A percentile compares a stretch with the other conserved stretches of the same genome.
These are phyloP conservation scores for Colletotrichum sp. DNA, from an alignment of 2,329 filamentous ascomycete genomes.

Conservation along the genomic window DNA sequence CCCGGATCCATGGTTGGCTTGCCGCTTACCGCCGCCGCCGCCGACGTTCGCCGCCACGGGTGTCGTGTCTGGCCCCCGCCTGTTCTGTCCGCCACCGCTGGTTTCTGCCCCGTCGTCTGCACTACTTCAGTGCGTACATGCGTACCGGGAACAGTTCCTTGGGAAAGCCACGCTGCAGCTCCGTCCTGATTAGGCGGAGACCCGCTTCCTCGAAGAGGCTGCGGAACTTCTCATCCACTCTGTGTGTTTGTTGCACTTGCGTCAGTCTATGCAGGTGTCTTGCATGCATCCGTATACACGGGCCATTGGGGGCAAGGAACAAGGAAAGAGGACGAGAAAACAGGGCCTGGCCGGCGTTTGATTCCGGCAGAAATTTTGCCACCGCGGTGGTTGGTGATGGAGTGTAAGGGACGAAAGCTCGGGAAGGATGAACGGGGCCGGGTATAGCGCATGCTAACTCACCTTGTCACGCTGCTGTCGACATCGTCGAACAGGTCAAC, in stretches of 20 bases:
- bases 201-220: slow-evolving; percentile 72
- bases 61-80: background rate
- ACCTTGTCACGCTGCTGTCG: slow-evolving; percentile 21
- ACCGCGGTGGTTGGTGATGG: background rate
- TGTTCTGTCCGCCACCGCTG: slow-evolving; percentile 5
- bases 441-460: background rate
- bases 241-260: slow-evolving; percentile 28
- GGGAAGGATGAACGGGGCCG: background rate
- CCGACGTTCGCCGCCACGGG: background rate
- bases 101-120: background rate
- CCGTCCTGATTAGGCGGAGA: slow-evolving; percentile 70
- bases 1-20: slow-evolving; percentile 13
- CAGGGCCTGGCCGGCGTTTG: background rate
- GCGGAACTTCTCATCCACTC: slow-evolving; percentile 75
- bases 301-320: background rate
- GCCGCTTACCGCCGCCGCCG: slow-evolving; percentile 12
- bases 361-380: background rate
- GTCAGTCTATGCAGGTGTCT: slow-evolving; percentile 13
- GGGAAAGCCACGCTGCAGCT: slow-evolving; percentile 76
- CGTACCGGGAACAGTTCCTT: slow-evolving; percentile 74
- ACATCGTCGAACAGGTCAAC: slow-evolving; percentile 61
- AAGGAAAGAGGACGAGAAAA: background rate
- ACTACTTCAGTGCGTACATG: slow-evolving; percentile 73
- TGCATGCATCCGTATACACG: slow-evolving; percentile 11
- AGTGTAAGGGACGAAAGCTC: background rate